These are phyloP conservation scores for Daldinia childiae DNA, from an alignment of 495 filamentous ascomycete species.

Conservation along the genomic window DNA sequence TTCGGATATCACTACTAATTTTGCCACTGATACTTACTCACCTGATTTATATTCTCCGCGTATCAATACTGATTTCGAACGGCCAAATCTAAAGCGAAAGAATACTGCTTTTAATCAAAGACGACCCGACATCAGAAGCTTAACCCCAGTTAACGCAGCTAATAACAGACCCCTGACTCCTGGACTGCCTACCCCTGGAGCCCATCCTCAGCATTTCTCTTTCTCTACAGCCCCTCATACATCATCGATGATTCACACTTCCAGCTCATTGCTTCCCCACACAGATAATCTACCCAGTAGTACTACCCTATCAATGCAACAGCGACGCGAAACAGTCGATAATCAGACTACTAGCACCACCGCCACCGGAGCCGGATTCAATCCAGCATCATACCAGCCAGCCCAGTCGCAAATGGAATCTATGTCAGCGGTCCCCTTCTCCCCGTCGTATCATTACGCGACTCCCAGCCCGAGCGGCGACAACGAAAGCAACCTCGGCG, in stretches of 20 bases:
- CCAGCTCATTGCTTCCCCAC: slow-evolving; percentile 38
- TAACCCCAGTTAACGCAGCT: slow-evolving; percentile 35
- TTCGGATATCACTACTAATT: slow-evolving; percentile 62
- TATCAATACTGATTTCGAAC: slow-evolving; percentile 32
- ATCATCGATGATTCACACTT: slow-evolving; percentile 48
- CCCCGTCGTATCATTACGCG: slow-evolving; percentile 53
- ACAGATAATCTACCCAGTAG: slow-evolving; percentile 6
- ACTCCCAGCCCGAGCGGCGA: slow-evolving; percentile 41
- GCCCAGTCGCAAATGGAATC: slow-evolving; percentile 37
- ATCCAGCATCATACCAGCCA: slow-evolving; percentile 35
- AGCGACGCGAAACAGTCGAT: slow-evolving; percentile 39
- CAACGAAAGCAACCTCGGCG: slow-evolving; percentile 34
- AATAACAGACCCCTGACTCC: slow-evolving; percentile 32
- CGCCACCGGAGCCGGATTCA: slow-evolving; percentile 35
- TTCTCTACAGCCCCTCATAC: slow-evolving; percentile 48
- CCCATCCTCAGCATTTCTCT: slow-evolving; percentile 44
- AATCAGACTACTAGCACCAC: slow-evolving; percentile 26
- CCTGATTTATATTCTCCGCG: slow-evolving; percentile 56
- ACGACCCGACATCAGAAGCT: slow-evolving; percentile 47
- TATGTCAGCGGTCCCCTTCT: slow-evolving; percentile 49
- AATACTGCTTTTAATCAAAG: slow-evolving; percentile 46
- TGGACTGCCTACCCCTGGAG: slow-evolving; percentile 45
- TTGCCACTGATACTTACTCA: slow-evolving; percentile 57
- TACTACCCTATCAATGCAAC: slow-evolving; percentile 13
- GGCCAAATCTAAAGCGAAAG: slow-evolving; percentile 56